Evolutionary conservation across 2,329 filamentous ascomycete species (phyloP).

Genomic region (Alternaria sp.): DNA sequence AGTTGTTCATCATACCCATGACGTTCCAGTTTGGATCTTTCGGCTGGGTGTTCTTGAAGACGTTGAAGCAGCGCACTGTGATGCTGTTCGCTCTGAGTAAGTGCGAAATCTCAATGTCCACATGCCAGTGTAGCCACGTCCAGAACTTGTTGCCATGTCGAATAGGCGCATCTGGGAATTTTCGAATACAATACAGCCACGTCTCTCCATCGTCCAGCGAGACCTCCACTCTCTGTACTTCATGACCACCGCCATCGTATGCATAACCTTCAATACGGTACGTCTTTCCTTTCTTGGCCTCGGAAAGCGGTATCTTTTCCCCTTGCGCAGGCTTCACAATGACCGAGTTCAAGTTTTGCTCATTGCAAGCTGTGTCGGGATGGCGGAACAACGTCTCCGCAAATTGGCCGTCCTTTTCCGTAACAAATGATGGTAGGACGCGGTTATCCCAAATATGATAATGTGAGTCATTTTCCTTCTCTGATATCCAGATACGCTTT

Average conservation of each 20-base stretch:
- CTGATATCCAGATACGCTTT: neutral
- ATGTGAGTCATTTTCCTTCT: neutral
- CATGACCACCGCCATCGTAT: neutral
- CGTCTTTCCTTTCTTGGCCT: neutral
- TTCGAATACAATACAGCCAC: neutral
- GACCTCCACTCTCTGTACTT: neutral
- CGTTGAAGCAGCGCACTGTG: neutral
- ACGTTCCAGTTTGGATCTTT: neutral
- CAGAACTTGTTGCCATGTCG: neutral
- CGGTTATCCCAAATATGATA: neutral
- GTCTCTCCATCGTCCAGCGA: neutral
- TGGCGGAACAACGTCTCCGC: neutral
- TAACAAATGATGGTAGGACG: neutral
- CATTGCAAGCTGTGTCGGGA: neutral
- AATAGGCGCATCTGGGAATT: neutral
- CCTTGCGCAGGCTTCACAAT: neutral
- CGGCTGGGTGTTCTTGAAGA: neutral
- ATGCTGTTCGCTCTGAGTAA: neutral
- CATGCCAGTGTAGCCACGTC: neutral
- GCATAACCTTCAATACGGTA: neutral
- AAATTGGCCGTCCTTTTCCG: neutral
- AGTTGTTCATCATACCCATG: neutral
- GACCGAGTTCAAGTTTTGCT: neutral
- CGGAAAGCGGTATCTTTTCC: neutral
- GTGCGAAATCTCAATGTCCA: neutral